phyloP scores from a whole-genome alignment of 2,329 filamentous ascomycete species.

The Cordyceps sp. region DNA sequence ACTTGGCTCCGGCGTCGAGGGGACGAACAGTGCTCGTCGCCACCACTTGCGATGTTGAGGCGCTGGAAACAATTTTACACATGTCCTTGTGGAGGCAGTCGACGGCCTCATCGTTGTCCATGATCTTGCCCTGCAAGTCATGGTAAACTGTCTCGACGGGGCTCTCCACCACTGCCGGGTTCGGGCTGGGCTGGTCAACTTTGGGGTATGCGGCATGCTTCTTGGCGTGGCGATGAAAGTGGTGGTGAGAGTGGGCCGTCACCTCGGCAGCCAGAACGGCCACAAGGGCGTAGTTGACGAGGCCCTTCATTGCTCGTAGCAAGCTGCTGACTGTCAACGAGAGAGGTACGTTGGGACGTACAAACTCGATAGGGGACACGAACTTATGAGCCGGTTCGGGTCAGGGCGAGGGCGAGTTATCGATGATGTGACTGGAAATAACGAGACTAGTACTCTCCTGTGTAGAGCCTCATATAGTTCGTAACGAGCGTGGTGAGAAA shows the following conservation, averaged over 20 bases:
- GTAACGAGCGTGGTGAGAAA: too few species aligned
- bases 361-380: too few species aligned
- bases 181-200: not conserved
- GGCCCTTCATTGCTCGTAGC: conserved; percentile 4
- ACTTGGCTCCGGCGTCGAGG: conserved; percentile 24
- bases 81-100: conserved; percentile 56
- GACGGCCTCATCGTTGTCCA: conserved; percentile 49
- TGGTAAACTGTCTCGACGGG: conserved; percentile 52
- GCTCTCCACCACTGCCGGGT: conserved; percentile 26
- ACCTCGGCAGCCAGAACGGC: conserved; percentile 34
- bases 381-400: too few species aligned
- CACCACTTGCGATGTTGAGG: conserved; percentile 6
- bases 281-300: conserved; percentile 30
- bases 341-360: too few species aligned
- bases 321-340: too few species aligned
- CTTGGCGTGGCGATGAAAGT: conserved; percentile 40
- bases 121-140: conserved; percentile 40
- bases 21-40: conserved; percentile 12
- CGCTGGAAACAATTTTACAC: conserved; percentile 30
- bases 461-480: too few species aligned
- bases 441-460: too few species aligned
- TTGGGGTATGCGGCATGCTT: conserved; percentile 29
- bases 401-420: too few species aligned
- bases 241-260: conserved; percentile 43
- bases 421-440: too few species aligned